Base-by-base conservation (phyloP, 2,329 filamentous ascomycete species). In the Pseudopithomyces chartarum region DNA sequence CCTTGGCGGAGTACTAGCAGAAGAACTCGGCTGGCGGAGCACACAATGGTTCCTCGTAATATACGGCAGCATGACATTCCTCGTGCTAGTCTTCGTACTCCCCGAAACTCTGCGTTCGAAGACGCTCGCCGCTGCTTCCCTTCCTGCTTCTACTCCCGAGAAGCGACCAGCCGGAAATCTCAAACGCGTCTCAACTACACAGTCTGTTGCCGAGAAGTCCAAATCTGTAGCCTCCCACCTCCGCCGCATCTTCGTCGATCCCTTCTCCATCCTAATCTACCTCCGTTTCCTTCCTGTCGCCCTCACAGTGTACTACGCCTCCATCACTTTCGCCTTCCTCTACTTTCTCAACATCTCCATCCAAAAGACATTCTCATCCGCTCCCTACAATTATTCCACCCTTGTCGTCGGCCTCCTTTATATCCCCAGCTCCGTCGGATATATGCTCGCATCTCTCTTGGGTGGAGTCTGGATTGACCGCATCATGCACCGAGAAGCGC, bases 331-430 rank as follows among this genome's bases (percentile, higher is more conserved):
- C 55, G 75, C 73, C 53, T 63, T 56, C 20, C 66, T 78, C 49
- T 77, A 77, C 63, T 68, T 76, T 54, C 74, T 78, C 58, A 77
- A 77, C 66, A 76, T 78, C 58, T 67, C 61, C 51, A 71, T 78
- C 44, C 68, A 76, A 62, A 59, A 64, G 38, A 74, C 71, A 20
- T 78, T 77, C 58, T 62, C 67, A 17, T 44, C 56, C 0, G 34
- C 64, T 1, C 75, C 75, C 2, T 78, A 78, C 63, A 54, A 54
- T 26, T 78, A 73, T 63, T 63, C 63, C 26, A 76, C 73, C 17
- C 54, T 75, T 52, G 71, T 76, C 19, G 55, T 77, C 47, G 75
- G 75, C 7, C 63, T 78, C 1, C 64, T 76, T 4, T 78, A 78
- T 58, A 76, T 78, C 23, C 75, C 75, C 19, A 69, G 67, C 55